Percentiles rank a stretch among this genome's conserved stretches.
phyloP scores from a whole-genome alignment of 2,329 filamentous ascomycete genomes.

The Akanthomyces lecanii region DNA sequence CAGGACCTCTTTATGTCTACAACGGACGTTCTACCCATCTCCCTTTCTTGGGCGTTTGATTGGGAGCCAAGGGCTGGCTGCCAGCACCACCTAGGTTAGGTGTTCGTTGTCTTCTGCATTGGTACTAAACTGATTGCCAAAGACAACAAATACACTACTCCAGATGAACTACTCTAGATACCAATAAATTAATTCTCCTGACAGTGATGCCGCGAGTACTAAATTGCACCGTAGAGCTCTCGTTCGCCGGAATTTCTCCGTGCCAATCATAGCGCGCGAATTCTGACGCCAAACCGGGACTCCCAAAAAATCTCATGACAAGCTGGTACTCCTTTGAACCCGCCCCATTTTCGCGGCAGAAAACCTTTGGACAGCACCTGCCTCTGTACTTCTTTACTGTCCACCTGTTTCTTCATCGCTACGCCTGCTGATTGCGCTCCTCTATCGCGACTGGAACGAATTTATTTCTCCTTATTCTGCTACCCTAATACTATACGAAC shows the following conservation, averaged over 20 bases:
- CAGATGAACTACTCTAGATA: no score
- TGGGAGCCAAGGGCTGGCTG: no score
- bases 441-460: not conserved
- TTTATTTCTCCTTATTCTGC: not conserved
- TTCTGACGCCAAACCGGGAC: slow-evolving; percentile 15
- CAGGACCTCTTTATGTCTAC: no score
- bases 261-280: slow-evolving; percentile 19
- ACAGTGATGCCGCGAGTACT: not conserved
- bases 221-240: slow-evolving; percentile 7
- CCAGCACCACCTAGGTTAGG: no score
- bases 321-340: slow-evolving; percentile 14
- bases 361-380: slow-evolving; percentile 4
- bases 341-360: slow-evolving; percentile 14
- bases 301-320: slow-evolving; percentile 19
- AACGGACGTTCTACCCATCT: no score
- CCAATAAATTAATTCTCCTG: no score
- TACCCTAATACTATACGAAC: not conserved
- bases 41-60: no score
- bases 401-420: not conserved
- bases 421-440: not conserved
- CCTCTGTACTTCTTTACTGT: not conserved
- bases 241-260: slow-evolving; percentile 15
- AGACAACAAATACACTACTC: no score
- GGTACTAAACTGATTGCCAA: no score
- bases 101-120: no score